Base-by-base conservation (phyloP, 202 grass and related monocot species). In the Setaria viridis region DNA sequence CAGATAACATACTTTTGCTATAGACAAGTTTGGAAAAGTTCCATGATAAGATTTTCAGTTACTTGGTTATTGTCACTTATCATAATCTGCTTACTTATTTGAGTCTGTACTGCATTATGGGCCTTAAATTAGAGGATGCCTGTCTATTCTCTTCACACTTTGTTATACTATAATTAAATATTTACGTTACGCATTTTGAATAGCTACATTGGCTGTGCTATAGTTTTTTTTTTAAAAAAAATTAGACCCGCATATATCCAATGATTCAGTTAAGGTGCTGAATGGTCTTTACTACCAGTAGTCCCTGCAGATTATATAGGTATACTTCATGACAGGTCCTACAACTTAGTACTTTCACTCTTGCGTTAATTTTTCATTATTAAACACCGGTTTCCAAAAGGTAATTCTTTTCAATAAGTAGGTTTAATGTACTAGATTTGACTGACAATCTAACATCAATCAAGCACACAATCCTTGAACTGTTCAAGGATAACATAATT, bases 11-110 rank as follows among this genome's bases (percentile, higher is more conserved):
- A 49, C 66, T 25, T 56, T 50, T 76, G 60, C 58, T 55, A 30
- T 62, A 46, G n/a, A 66, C 20, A 46, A 56, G 69, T 64, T 53
- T 86, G 35, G 34, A 66, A 56, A 14, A 42, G 68, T 25, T 86
- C 25, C 25, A 37, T 46, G 51, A 51, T 70, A 80, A 64, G 10
- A 77, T 25, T 41, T 53, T 54, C 54, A 86, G 67, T 50, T 79
- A 25, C 20, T 65, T 54, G 12, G 33, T 67, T 70, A 53, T 55
- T 49, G 60, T 29, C 45, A 67, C 33, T 67, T 54, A 67, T 67
- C 63, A 62, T 25, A 62, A 41, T 77, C 19, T 60, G 35, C 55
- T 76, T 77, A 60, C 55, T 60, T 77, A 45, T 70, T 25, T 58
- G 20, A 70, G 65, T 53, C 19, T 6, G 10, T 34, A 54, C 62